Base-by-base conservation (phyloP, 805 yeast species). In the Starmerella bacillaris region DNA sequence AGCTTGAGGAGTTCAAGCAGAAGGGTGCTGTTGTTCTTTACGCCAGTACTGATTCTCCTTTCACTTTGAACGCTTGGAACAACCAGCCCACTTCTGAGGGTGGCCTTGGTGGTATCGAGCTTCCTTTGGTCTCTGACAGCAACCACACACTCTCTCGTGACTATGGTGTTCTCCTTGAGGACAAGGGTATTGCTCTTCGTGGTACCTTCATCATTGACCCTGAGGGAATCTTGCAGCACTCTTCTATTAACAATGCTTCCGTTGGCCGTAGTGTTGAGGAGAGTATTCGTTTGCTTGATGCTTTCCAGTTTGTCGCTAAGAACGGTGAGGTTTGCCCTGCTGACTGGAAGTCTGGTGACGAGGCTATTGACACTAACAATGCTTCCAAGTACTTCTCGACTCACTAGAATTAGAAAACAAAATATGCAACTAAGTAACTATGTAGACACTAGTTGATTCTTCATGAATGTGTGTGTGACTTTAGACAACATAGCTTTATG, bases 301-400 rank as follows among this genome's bases (percentile, higher is more conserved):
- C 95, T 51, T 89, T 89, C 94, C 94, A 86, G 70, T 89, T 92
- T 84, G 79, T 94, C 54, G 96, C 84, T 64, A 78, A 80, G 70
- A 69, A 89, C 74, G 98, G 98, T 67, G 94, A 92, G 68, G 98
- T 86, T 50, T 84, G 95, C 69, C 98, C 98, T 55, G 95, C 96
- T 60, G 89, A 86, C 92, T 86, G 98, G 98, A 72, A 75, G 46
- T 76, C 79, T 61, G 98, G 98, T 67, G 60, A 79, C 44, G 93
- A 79, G 58, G 78, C 93, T 62, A 82, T 83, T 66, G 76, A 75
- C 48, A 46, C 51, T 33, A 38, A 38, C 35, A 30, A 42, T 37
- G 41, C 48, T 26, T 16, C 30, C 33, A 42, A 42, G 46, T 44
- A 44, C 44, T 44, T 42, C 37, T 37, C 43, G 24, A 37, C 21